These are phyloP conservation scores for Phycomyces nitens DNA, from an alignment of 192 early-diverging fungal species.

Conservation along the genomic window DNA sequence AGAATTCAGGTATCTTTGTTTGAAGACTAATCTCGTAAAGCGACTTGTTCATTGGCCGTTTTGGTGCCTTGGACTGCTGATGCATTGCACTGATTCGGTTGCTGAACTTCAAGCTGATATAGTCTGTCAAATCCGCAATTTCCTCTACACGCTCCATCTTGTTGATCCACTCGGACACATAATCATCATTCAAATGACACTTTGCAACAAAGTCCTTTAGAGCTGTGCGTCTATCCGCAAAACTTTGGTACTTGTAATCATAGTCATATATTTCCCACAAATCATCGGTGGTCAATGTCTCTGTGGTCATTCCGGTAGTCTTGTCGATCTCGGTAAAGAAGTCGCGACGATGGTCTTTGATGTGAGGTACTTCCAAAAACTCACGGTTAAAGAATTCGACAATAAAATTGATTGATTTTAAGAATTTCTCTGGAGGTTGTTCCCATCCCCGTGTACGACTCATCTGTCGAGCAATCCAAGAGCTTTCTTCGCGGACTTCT, in stretches of 20 bases:
- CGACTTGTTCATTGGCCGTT: constrained; percentile 36
- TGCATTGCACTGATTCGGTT: constrained; percentile 29
- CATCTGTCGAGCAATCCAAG: constrained; percentile 47
- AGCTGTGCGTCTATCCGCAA: constrained; percentile 59
- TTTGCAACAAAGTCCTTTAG: constrained; percentile 51
- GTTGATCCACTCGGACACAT: constrained; percentile 44
- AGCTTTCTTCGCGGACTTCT: constrained; percentile 62
- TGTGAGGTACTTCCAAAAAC: constrained; percentile 89
- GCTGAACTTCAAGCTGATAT: constrained; percentile 57
- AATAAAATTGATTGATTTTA: constrained; percentile 38
- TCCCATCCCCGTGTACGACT: constrained; percentile 19
- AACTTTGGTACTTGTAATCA: constrained; percentile 70
- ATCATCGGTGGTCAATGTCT: constrained; percentile 64
- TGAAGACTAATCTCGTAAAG: constrained; percentile 29
- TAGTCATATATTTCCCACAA: constrained; percentile 89
- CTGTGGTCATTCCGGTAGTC: constrained; percentile 35
- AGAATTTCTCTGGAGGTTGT: constrained; percentile 20
- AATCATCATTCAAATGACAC: constrained; percentile 43
- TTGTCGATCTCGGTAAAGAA: constrained; percentile 60
- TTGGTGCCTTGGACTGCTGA: constrained; percentile 32
- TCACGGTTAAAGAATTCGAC: constrained; percentile 73
- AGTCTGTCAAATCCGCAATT: constrained; percentile 60
- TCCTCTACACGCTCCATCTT: constrained; percentile 59
- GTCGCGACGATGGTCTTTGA: constrained; percentile 82
- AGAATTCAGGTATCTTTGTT: constrained; percentile 18